Evolutionary conservation across 148 eudicot species (phyloP), one percentile per base, ranked within the genome.

Genomic region (Camellia sinensis): DNA sequence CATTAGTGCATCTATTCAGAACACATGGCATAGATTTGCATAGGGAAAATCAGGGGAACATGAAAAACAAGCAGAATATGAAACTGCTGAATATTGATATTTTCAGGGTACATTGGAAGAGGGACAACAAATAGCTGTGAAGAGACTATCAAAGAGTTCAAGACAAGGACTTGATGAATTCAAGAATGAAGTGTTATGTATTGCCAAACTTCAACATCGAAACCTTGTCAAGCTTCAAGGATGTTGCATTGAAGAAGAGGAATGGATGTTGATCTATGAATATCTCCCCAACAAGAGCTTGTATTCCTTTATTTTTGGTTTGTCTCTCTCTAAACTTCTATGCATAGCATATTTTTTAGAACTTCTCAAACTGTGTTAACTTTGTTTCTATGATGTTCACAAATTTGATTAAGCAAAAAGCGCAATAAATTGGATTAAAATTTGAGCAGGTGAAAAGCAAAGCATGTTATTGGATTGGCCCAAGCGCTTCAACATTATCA

Each of bases 381-480:
- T 57, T 14, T 57, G 12, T 57, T 57, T 57, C 61, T 9, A 11
- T 57, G 1, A 6, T 3, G 7, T 6, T 14, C 61, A 57, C 17
- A 57, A 10, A 57, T 57, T 4, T 65, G 37, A 29, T 29, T 29
- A 29, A 29, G 37, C 37, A 29, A 29, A 29, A 29, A 29, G 37
- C 37, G 1, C 37, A 29, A 29, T 29, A 29, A 29, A 29, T 29
- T 29, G 69, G 45, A 65, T 65, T 29, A 17, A 29, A 46, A 45
- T 45, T 6, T 60, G 43, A 18, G 61, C 82, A 80, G 77, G 72
- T 80, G 54, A 79, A 67, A 68, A n/a, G 3, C 75, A 13, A 67
- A 81, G 83, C 37, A 43, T 18, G 53, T 13, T 75, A 48, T 67
- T 75, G 7, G 79, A 81, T 59, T 81, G 83, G 83, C 60, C 79